These are phyloP conservation scores for Strobilomyces dryophilus DNA, from an alignment of 768 basidiomycete species.

Conservation along the genomic window DNA sequence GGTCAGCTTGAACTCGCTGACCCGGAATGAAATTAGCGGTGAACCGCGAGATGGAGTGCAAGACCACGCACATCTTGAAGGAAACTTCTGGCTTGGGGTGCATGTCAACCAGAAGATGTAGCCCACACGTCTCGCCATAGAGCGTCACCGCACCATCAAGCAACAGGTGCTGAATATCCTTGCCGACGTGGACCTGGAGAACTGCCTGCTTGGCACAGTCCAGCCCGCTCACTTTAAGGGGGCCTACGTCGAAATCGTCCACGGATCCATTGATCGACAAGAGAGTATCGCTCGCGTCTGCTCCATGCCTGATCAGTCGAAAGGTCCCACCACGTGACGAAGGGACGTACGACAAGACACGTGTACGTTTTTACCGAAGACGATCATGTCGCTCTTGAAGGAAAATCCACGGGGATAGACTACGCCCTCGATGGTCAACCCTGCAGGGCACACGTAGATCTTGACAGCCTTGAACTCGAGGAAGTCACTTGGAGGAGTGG, in stretches of 20 bases:
- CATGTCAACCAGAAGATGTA: constrained; percentile 1
- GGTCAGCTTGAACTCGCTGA: constrained; percentile 5
- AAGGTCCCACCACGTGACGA: not conserved
- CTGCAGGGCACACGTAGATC: not conserved
- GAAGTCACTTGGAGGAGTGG: constrained; percentile 6
- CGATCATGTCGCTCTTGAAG: constrained; percentile 1
- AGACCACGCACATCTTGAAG: constrained; percentile 2
- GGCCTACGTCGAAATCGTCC: constrained; percentile 2
- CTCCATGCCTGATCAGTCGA: not conserved
- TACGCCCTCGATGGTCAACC: not conserved
- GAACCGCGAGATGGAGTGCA: no score
- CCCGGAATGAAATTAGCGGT: not conserved
- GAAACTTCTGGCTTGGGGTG: constrained; percentile 4
- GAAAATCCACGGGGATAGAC: constrained; percentile 7
- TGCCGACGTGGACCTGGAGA: constrained; percentile 2
- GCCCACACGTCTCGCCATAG: not conserved
- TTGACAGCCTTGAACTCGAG: constrained; percentile 5
- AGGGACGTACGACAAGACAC: constrained; percentile 2
- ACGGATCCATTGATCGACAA: constrained; percentile 3
- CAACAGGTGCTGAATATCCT: constrained; percentile 1
- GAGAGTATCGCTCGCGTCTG: not conserved
- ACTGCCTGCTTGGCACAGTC: not conserved
- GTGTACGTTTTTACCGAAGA: constrained; percentile 2
- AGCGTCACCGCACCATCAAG: constrained; percentile 5
- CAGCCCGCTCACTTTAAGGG: constrained; percentile 2